Evolutionary conservation across 2,329 filamentous ascomycete genomes (phyloP).

Genomic region (Aspergillus transmontanensis): DNA sequence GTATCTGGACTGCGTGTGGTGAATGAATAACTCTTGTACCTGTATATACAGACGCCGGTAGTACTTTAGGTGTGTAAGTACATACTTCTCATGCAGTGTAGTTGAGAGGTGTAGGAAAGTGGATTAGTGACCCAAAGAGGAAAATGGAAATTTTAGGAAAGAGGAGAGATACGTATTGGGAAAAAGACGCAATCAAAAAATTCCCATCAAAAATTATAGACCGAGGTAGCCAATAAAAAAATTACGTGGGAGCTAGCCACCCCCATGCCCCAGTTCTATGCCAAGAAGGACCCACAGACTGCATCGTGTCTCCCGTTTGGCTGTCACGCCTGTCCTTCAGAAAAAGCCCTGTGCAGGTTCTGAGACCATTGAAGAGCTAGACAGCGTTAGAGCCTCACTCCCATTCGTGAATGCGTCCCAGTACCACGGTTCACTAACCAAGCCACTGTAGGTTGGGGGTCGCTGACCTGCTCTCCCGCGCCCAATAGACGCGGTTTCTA

Average conservation of each 20-base stretch:
- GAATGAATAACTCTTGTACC: constrained; percentile 8
- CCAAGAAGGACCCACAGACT: constrained; percentile 17
- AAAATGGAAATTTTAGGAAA: not conserved
- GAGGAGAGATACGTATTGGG: not conserved
- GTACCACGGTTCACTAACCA: constrained; percentile 23
- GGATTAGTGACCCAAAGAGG: not conserved
- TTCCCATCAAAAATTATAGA: not conserved
- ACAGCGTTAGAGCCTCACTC: constrained; percentile 16
- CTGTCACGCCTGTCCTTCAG: constrained; percentile 20
- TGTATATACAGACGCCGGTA: not conserved
- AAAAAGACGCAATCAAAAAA: not conserved
- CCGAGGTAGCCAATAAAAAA: constrained; percentile 1
- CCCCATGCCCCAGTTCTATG: constrained; percentile 10
- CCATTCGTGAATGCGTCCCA: constrained; percentile 26
- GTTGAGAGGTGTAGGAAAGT: not conserved
- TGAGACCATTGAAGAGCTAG: constrained; percentile 22
- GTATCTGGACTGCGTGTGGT: constrained; percentile 17
- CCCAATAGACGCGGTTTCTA: constrained; percentile 20
- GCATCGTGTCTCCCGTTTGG: constrained; percentile 23
- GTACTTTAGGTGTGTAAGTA: not conserved
- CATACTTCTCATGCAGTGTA: not conserved
- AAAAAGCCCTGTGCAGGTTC: constrained; percentile 17
- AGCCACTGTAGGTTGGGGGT: constrained; percentile 23
- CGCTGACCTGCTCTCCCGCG: constrained; percentile 21
- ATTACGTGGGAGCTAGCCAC: not conserved